These are phyloP conservation scores for Crepidotus variabilis DNA, from an alignment of 768 basidiomycete genomes.

Conservation along the genomic window DNA sequence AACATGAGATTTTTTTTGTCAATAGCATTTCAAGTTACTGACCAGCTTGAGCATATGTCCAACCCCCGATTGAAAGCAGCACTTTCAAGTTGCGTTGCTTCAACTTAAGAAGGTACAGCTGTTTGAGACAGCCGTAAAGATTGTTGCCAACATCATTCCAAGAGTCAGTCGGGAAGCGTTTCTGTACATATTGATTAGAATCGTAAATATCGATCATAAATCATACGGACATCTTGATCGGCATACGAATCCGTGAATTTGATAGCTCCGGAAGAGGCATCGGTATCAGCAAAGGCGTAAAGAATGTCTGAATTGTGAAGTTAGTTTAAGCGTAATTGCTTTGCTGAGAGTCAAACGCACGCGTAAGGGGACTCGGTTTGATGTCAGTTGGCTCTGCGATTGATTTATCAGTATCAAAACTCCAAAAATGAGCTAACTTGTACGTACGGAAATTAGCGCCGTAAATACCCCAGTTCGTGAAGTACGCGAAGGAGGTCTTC, in stretches of 20 bases:
- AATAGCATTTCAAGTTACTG: background rate
- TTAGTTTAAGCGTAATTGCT: background rate
- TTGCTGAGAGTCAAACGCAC: conserved; percentile 26
- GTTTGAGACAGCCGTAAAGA: conserved; percentile 79
- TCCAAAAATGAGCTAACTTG: background rate
- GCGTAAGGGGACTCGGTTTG: conserved; percentile 56
- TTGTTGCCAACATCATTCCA: conserved; percentile 80
- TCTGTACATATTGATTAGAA: conserved; percentile 30
- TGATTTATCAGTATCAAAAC: conserved; percentile 3
- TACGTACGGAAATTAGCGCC: conserved; percentile 51
- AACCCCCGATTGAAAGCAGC: conserved; percentile 49
- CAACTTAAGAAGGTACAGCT: conserved; percentile 61
- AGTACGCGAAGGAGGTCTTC: conserved; percentile 47
- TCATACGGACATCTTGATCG: conserved; percentile 51
- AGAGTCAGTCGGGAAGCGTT: conserved; percentile 68
- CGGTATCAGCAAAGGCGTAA: conserved; percentile 80
- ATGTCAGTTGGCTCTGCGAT: conserved; percentile 62
- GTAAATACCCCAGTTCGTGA: conserved; percentile 49
- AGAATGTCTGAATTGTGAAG: conserved; percentile 44
- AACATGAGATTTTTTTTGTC: background rate
- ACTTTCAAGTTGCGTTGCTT: conserved; percentile 52
- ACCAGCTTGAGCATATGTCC: conserved; percentile 67
- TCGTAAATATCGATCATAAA: conserved; percentile 11
- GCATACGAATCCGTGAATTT: conserved; percentile 70
- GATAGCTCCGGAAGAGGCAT: conserved; percentile 53